Percentiles rank a stretch among this genome's conserved stretches.
phyloP scores from a whole-genome alignment of 352 stramenopile genomes.

The Plasmopara muralis region DNA sequence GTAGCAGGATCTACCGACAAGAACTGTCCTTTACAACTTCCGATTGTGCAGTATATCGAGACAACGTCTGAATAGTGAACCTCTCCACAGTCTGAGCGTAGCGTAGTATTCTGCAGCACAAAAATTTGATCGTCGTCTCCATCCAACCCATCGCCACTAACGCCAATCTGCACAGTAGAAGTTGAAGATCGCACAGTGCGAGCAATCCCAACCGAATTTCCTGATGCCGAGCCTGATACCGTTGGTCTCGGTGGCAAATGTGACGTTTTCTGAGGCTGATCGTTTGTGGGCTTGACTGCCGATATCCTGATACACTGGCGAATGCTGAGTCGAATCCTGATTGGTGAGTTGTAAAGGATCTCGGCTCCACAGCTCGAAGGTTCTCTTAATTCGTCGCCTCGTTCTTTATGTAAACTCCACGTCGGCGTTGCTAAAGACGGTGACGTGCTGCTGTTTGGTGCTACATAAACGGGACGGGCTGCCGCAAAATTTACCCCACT shows the following conservation, averaged over 20 bases:
- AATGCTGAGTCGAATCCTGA: constrained; percentile 66
- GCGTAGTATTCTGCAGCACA: constrained; percentile 63
- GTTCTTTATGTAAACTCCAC: constrained; percentile 18
- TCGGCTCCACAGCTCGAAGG: constrained; percentile 58
- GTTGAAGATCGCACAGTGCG: constrained; percentile 10
- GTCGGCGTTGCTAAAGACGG: constrained; percentile 12
- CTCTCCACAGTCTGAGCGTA: constrained; percentile 57
- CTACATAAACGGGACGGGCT: constrained; percentile 6
- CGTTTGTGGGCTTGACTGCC: constrained; percentile 9
- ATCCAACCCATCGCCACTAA: constrained; percentile 52
- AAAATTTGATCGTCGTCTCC: constrained; percentile 78
- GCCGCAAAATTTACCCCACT: constrained; percentile 14
- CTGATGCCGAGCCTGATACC: constrained; percentile 7
- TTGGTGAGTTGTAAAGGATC: constrained; percentile 64
- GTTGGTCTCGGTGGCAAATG: constrained; percentile 25
- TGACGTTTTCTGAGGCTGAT: constrained; percentile 8
- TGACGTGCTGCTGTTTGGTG: constrained; percentile 13
- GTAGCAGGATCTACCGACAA: constrained; percentile 59
- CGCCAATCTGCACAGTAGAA: constrained; percentile 34
- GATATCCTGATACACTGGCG: constrained; percentile 59
- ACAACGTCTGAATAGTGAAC: constrained; percentile 74
- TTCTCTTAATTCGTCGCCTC: constrained; percentile 39
- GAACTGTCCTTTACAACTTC: constrained; percentile 64
- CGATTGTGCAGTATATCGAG: constrained; percentile 65
- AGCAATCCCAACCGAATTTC: constrained; percentile 16